These are phyloP conservation scores for Paracoccidioides brasiliensis DNA, from an alignment of 2,329 filamentous ascomycete genomes.

Conservation along the genomic window DNA sequence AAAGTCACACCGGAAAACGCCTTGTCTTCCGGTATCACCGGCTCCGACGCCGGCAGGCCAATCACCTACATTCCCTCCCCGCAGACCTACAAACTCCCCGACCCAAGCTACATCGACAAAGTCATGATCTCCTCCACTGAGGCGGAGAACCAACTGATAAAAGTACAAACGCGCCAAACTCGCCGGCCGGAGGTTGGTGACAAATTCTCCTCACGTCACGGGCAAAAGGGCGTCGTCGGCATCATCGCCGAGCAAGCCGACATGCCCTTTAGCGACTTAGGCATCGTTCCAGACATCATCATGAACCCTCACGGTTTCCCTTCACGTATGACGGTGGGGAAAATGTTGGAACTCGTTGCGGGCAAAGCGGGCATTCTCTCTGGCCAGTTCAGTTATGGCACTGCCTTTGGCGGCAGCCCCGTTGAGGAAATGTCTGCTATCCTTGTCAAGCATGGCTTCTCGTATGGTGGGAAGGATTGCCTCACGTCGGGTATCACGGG, in stretches of 20 bases:
- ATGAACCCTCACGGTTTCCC: slow-evolving; percentile 99
- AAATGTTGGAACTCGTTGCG: slow-evolving; percentile 86
- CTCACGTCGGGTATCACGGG: slow-evolving; percentile 91
- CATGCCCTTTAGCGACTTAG: slow-evolving; percentile 85
- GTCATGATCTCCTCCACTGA: slow-evolving; percentile 88
- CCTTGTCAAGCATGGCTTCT: slow-evolving; percentile 79
- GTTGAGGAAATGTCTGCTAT: slow-evolving; percentile 81
- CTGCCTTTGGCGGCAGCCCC: slow-evolving; percentile 67
- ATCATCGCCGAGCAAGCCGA: slow-evolving; percentile 96
- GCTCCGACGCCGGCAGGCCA: slow-evolving; percentile 44
- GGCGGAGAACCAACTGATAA: slow-evolving; percentile 72
- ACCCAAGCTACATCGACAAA: slow-evolving; percentile 87
- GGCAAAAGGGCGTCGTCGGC: slow-evolving; percentile 93
- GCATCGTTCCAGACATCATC: slow-evolving; percentile 94
- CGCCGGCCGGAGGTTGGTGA: slow-evolving; percentile 88
- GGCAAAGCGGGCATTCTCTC: slow-evolving; percentile 85
- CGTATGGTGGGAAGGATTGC: slow-evolving; percentile 93
- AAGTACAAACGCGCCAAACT: slow-evolving; percentile 92
- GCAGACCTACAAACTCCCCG: slow-evolving; percentile 64
- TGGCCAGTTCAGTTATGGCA: slow-evolving; percentile 82
- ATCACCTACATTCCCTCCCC: slow-evolving; percentile 27
- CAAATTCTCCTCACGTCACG: slow-evolving; percentile 97
- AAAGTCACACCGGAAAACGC: slow-evolving; percentile 77
- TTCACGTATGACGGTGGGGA: slow-evolving; percentile 97
- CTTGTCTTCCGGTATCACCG: slow-evolving; percentile 50